Evolutionary conservation across 139 green algal species (phyloP).

Genomic region (Diplosphaera chodatii): DNA sequence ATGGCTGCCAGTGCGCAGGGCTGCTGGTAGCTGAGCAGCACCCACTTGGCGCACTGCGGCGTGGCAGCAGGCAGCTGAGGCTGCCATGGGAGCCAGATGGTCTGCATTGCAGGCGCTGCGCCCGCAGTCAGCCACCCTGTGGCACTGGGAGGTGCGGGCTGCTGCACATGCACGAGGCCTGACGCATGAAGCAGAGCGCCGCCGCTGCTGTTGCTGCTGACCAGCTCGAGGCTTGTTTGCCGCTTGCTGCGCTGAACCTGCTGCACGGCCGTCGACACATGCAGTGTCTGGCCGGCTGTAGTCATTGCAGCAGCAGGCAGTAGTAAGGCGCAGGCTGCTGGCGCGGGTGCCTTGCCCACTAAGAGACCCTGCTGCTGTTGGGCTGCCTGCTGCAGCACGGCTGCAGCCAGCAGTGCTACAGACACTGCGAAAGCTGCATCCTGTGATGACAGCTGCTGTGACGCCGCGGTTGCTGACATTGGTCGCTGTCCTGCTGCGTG

Average conservation of each 20-base stretch:
- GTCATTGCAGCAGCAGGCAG: background rate
- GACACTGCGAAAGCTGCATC: background rate
- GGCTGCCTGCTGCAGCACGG: background rate
- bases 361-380: background rate
- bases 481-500: background rate
- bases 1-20: background rate
- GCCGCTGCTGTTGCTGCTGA: background rate
- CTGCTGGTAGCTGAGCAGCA: background rate
- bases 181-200: background rate
- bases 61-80: background rate
- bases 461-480: background rate
- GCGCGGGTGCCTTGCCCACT: background rate
- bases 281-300: too few species aligned
- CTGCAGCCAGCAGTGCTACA: background rate
- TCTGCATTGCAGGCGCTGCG: background rate
- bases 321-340: background rate
- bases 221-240: background rate
- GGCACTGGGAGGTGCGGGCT: background rate
- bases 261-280: background rate
- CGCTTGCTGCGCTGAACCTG: background rate
- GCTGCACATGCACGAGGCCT: slow-evolving; percentile 5
- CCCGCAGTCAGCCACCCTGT: background rate
- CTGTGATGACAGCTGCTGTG: background rate
- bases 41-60: background rate
- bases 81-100: background rate